Base-by-base conservation (phyloP, 192 early-diverging fungal species). In the Phycomyces nitens region DNA sequence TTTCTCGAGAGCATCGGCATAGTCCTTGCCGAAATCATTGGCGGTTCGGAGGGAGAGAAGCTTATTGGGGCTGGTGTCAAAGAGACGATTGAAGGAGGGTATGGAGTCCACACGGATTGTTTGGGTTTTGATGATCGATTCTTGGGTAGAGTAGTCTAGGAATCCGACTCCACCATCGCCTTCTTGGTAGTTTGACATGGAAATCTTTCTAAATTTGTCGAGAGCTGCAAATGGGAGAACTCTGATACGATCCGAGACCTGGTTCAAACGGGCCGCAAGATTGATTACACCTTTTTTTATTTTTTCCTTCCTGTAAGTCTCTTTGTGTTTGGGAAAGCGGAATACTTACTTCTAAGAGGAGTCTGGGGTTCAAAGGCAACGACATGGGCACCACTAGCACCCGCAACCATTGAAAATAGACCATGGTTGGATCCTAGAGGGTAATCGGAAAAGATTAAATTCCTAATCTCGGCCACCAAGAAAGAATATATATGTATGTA, bases 301-400 rank as follows among this genome's bases (percentile, higher is more conserved):
- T 15, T 16, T 53, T 24, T 27, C 15, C 3, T 21, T 29, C 27
- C 27, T 21, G 9, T 29, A 6, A 53, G 6, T 8, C 6, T 20
- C 8, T 53, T 6, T 20, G 9, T 20, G 21, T 20, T 6, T 55
- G 1, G 20, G 34, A 60, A 39, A 39, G 18, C 16, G 0, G 15
- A 24, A 29, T 3, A 55, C 59, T 53, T 49, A 68, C 66, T 68
- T 58, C 66, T 53, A n/a, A 73, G 56, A 50, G 67, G 71, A 12
- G 65, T 73, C 53, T 73, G 72, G 15, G 72, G 72, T 47, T 73
- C 72, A 64, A 73, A 68, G 12, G 72, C 72, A 40, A 73, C 55
- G 5, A 62, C 55, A 42, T 73, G 63, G 7, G 72, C 72, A 49
- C 72, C 72, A 53, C 66, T 68, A 12, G 60, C 66, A 44, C 65